These are phyloP conservation scores for Calvatia gigantea DNA, from an alignment of 768 basidiomycete genomes.

Conservation along the genomic window DNA sequence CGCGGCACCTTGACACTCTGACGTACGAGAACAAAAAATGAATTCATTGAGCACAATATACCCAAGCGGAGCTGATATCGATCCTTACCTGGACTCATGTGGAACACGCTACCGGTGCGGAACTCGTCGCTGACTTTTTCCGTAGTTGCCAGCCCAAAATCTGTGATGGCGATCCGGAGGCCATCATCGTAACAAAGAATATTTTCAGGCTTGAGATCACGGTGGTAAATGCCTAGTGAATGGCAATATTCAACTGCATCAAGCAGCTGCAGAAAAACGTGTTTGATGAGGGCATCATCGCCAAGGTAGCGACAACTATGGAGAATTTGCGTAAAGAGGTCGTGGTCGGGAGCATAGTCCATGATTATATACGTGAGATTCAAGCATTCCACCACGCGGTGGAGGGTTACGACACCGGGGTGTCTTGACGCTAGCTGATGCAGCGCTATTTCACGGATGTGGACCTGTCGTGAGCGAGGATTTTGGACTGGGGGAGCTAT, in stretches of 20 bases:
- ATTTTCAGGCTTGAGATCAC: slow-evolving; percentile 97
- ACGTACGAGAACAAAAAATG: slow-evolving; percentile 13
- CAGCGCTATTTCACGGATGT: slow-evolving; percentile 90
- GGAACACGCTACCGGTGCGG: slow-evolving; percentile 93
- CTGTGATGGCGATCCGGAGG: slow-evolving; percentile 82
- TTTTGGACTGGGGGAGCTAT: slow-evolving; percentile 49
- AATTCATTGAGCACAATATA: slow-evolving; percentile 2
- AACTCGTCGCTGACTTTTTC: slow-evolving; percentile 88
- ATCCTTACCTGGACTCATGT: slow-evolving; percentile 88
- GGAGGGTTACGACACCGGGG: slow-evolving; percentile 86
- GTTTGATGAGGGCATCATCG: slow-evolving; percentile 82
- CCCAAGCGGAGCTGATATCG: slow-evolving; percentile 8
- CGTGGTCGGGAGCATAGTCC: slow-evolving; percentile 92
- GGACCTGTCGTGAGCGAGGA: slow-evolving; percentile 70
- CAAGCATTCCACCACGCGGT: slow-evolving; percentile 85
- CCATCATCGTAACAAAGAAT: slow-evolving; percentile 86
- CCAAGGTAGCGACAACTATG: slow-evolving; percentile 83
- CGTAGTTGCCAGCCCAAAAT: slow-evolving; percentile 93
- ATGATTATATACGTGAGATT: slow-evolving; percentile 89
- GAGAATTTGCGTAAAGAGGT: slow-evolving; percentile 94
- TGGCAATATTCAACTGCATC: slow-evolving; percentile 97
- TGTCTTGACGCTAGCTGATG: slow-evolving; percentile 78
- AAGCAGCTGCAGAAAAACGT: slow-evolving; percentile 91
- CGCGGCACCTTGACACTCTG: slow-evolving; percentile 89
- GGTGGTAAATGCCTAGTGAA: slow-evolving; percentile 90